A percentile compares a stretch with the other conserved stretches of the same genome.
phyloP scores from a whole-genome alignment of 164 flowering plant genomes.

The Dillenia suffruticosa region DNA sequence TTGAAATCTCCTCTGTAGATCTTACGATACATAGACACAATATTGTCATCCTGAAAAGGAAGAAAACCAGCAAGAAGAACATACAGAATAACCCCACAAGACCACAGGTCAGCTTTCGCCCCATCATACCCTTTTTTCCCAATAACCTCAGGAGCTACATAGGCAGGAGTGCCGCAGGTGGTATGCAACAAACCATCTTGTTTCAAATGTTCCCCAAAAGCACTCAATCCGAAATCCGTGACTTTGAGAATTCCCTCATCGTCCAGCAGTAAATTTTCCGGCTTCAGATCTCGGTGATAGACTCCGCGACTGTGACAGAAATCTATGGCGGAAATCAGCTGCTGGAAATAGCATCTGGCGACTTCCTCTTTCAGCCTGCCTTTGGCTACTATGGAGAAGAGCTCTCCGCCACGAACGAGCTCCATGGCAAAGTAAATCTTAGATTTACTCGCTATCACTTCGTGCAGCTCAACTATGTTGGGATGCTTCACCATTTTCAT shows the following conservation, averaged over 20 bases:
- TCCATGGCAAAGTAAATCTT: slow-evolving; percentile 65
- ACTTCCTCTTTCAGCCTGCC: slow-evolving; percentile 43
- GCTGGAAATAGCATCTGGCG: slow-evolving; percentile 48
- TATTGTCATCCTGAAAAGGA: slow-evolving; percentile 54
- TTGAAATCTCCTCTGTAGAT: slow-evolving; percentile 50
- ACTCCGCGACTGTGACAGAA: slow-evolving; percentile 61
- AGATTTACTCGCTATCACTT: slow-evolving; percentile 54
- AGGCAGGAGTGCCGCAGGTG: slow-evolving; percentile 59
- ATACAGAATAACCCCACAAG: slow-evolving; percentile 51
- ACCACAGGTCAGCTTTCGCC: slow-evolving; percentile 57
- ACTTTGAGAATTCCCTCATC: slow-evolving; percentile 45
- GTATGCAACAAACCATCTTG: slow-evolving; percentile 58
- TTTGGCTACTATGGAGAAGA: slow-evolving; percentile 41
- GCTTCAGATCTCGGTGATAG: slow-evolving; percentile 51
- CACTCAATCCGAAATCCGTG: slow-evolving; percentile 50
- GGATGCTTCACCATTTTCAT: slow-evolving; percentile 57
- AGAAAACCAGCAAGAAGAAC: slow-evolving; percentile 52
- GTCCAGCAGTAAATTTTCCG: slow-evolving; percentile 46
- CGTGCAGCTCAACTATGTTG: slow-evolving; percentile 50
- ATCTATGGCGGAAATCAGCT: slow-evolving; percentile 51
- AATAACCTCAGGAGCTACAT: slow-evolving; percentile 60
- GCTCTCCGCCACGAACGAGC: slow-evolving; percentile 51
- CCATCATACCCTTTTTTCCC: slow-evolving; percentile 55
- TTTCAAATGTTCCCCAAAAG: slow-evolving; percentile 43
- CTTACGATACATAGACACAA: slow-evolving; percentile 48